Evolutionary conservation across 768 basidiomycete species (phyloP).

Genomic region (Mrakia gelida): DNA sequence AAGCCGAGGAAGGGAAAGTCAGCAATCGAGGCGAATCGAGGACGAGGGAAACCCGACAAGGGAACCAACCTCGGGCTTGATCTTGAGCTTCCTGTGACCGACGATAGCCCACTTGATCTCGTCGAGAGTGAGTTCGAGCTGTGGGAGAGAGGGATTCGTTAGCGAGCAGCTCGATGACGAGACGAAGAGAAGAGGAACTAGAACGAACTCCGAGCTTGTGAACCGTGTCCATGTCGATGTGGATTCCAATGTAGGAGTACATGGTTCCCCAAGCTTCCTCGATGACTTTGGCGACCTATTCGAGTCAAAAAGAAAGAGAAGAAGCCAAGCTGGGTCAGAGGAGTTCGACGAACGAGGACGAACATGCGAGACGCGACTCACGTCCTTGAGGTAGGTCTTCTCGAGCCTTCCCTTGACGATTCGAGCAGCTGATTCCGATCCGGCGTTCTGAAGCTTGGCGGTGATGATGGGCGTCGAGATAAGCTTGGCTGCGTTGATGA

Average conservation of each 20-base stretch:
- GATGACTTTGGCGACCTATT: constrained; percentile 67
- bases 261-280: constrained; percentile 95
- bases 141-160: background rate
- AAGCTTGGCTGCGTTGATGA: constrained; percentile 96
- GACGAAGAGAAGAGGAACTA: background rate
- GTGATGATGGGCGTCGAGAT: constrained; percentile 99
- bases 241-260: constrained; percentile 87
- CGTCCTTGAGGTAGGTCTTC: constrained; percentile 90
- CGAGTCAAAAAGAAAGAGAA: background rate
- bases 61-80: constrained; percentile 68
- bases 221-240: constrained; percentile 82
- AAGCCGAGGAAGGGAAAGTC: constrained; percentile 1
- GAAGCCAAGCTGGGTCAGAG: background rate
- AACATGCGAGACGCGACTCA: constrained; percentile 47
- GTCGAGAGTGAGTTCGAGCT: constrained; percentile 90
- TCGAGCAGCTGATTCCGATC: constrained; percentile 85
- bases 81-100: constrained; percentile 78
- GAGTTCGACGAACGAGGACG: background rate
- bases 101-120: constrained; percentile 91
- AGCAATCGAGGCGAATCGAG: background rate
- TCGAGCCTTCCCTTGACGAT: constrained; percentile 96
- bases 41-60: too few relatives aligned
- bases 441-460: constrained; percentile 76
- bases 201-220: constrained; percentile 71
- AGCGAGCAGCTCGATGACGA: background rate